Conservation (phyloP, 371 early-diverging fungal genomes). For the Cokeromyces recurvatus region DNA sequence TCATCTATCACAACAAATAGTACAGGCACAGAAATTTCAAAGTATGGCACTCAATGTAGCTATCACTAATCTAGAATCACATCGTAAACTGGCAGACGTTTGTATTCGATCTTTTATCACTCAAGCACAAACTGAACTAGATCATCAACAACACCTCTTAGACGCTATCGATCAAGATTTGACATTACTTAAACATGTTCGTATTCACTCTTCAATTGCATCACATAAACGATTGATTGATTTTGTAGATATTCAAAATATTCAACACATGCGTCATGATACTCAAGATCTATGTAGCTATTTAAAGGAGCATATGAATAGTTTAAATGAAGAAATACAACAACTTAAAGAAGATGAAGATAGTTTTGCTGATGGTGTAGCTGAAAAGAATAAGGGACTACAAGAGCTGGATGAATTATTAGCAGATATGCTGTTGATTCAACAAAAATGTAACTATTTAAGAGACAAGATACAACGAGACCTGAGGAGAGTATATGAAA, state of each 20-base stretch:
- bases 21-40: constrained; percentile 51
- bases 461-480: constrained; percentile 35
- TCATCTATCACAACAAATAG: constrained; percentile 37
- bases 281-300: constrained; percentile 17
- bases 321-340: constrained; percentile 9
- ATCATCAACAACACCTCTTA: constrained; percentile 14
- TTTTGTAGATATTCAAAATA: constrained; percentile 20
- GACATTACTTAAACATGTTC: constrained; percentile 17
- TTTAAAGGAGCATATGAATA: constrained; percentile 14
- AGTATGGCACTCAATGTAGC: constrained; percentile 57
- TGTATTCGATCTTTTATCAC: constrained; percentile 11
- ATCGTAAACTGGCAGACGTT: constrained; percentile 24
- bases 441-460: constrained; percentile 16
- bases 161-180: constrained; percentile 22
- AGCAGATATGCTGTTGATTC: constrained; percentile 20
- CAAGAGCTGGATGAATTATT: constrained; percentile 25
- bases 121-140: constrained; percentile 22
- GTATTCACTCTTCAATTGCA: constrained; percentile 23
- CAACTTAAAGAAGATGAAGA: constrained; percentile 18
- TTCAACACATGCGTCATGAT: constrained; percentile 8
- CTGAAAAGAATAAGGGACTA: constrained; percentile 18
- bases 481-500: constrained; percentile 23
- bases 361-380: constrained; percentile 20
- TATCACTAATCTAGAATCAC: constrained; percentile 52
- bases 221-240: constrained; percentile 14